phyloP scores from a whole-genome alignment of 31 red algal species.

The Porphyra umbilicalis region DNA sequence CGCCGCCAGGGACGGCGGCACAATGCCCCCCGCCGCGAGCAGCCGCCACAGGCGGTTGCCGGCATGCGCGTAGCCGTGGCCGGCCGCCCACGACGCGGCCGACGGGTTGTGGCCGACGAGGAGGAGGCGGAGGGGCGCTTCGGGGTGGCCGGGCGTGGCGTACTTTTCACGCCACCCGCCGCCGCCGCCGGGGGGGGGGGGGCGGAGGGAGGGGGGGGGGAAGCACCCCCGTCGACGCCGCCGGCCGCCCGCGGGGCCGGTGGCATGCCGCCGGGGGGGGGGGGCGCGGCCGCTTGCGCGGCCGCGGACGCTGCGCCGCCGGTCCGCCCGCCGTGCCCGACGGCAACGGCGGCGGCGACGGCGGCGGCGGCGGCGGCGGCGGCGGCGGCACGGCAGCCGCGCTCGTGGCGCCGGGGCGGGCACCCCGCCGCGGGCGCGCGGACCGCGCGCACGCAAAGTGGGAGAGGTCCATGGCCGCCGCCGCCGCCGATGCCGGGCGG shows the following conservation, averaged over 20 bases:
- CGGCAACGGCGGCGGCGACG: not conserved
- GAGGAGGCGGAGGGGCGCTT: conserved; percentile 33
- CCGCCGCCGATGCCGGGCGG: not conserved
- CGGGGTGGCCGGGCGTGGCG: not conserved
- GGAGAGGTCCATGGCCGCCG: not conserved
- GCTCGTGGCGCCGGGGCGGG: not conserved
- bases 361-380: not conserved
- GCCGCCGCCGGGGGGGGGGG: not conserved
- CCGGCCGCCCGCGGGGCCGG: not conserved
- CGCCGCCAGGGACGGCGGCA: conserved; percentile 19
- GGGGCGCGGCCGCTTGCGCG: not conserved
- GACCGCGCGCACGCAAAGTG: not conserved
- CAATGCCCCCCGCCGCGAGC: conserved; percentile 12
- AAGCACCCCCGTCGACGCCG: no score
- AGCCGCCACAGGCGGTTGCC: conserved; percentile 45
- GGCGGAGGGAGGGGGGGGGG: not conserved
- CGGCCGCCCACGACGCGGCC: conserved; percentile 22
- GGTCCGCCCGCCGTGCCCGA: not conserved
- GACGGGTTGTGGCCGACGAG: conserved; percentile 59
- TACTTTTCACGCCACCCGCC: not conserved
- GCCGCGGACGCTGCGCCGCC: not conserved
- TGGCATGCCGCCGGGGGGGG: not conserved
- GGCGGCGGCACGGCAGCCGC: not conserved
- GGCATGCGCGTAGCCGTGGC: conserved; percentile 32
- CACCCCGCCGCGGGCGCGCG: not conserved